Evolutionary conservation across 768 basidiomycete species (phyloP), one percentile per base, ranked within the genome.

Genomic region (Russula lepida): DNA sequence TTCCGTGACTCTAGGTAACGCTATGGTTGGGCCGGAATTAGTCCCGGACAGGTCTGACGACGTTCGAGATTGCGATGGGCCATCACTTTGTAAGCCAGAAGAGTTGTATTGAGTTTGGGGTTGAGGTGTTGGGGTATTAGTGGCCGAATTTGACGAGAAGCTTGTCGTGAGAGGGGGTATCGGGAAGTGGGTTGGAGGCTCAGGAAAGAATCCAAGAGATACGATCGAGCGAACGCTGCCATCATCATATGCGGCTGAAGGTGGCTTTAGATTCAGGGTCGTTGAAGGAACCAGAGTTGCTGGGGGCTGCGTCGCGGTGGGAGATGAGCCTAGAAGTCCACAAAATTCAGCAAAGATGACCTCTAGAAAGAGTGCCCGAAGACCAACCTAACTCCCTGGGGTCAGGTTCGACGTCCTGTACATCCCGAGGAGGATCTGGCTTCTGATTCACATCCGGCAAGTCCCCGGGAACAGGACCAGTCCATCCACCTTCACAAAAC

Each of bases 401-500:
- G 5, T 46, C 33, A 5, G 43, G 60, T n/a, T 32, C 41, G 35
- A 32, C 44, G 11, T 57, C 64, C 13, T 51, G 51, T 30, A 9
- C 21, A n/a, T 32, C 33, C 46, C 35, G 50, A 32, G 48, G 47
- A 54, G 43, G 39, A 11, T 56, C 48, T 13, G 48, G 28, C 27
- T n/a, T 27, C 39, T 27, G 63, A 46, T 71, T 70, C 17, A 69
- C 61, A 46, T 74, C 71, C 8, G 72, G 74, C 11, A 84, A 69
- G 64, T 78, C 76, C 13, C 69, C 69, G 4, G 84, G 84, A 6
- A 81, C 47, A 15, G 71, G 58, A 0, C 84, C 83, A 5, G 75
- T 73, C 86, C 88, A 92, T 9, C 81, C 81, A 13, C 86, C 88
- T 73, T 92, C 89, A 67, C 89, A 91, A 2, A 87, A 74, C 6